These are phyloP conservation scores for Blastocystis sp. DNA, from an alignment of 352 stramenopile species.

Conservation along the genomic window DNA sequence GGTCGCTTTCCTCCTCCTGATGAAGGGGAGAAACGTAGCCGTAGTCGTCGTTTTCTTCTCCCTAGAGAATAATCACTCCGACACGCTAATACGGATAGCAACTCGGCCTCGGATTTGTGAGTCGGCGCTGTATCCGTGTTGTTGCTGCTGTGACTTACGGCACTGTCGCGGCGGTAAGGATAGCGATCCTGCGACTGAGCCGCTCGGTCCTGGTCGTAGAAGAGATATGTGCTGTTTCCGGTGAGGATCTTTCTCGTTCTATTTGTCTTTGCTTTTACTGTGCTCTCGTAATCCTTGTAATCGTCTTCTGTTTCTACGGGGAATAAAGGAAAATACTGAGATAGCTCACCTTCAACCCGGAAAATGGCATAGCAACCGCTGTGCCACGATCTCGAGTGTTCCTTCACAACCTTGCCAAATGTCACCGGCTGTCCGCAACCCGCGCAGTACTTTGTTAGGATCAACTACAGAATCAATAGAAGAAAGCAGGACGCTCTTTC, in stretches of 20 bases:
- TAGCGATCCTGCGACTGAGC: neutral
- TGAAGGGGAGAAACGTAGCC: constrained; percentile 1
- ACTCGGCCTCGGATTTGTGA: neutral
- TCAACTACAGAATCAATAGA: constrained; percentile 21
- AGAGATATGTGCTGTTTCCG: constrained; percentile 50
- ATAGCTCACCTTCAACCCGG: constrained; percentile 15
- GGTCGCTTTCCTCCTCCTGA: constrained; percentile 6
- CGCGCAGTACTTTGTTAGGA: constrained; percentile 11
- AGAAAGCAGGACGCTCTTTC: neutral
- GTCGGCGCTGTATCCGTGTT: neutral
- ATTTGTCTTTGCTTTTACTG: constrained; percentile 41
- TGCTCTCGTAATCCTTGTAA: constrained; percentile 17
- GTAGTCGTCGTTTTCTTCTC: constrained; percentile 8
- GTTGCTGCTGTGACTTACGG: neutral
- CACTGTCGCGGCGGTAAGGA: neutral
- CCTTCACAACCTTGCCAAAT: neutral
- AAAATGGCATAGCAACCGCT: constrained; percentile 52
- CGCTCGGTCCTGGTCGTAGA: constrained; percentile 13
- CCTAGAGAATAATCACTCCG: neutral
- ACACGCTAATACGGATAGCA: neutral
- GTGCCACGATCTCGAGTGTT: constrained; percentile 47
- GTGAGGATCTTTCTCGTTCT: constrained; percentile 56
- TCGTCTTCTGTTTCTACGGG: constrained; percentile 36
- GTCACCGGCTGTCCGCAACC: constrained; percentile 33
- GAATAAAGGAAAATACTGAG: neutral